A percentile compares a stretch with the other conserved stretches of the same genome.
Conservation (phyloP, 257 asterid species). For the Lycium ferocissimum region DNA sequence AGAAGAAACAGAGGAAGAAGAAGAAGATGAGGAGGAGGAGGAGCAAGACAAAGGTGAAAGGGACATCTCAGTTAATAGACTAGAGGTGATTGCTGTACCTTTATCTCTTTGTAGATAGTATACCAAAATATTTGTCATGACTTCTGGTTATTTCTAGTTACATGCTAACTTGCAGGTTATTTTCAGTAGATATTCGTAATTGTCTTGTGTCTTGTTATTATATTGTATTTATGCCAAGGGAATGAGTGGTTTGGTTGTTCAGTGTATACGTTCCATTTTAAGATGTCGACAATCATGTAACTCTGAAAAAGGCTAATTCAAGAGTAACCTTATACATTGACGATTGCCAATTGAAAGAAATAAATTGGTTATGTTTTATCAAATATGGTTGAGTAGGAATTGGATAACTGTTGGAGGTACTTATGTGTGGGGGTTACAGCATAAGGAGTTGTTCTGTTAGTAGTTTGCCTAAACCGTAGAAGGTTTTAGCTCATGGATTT, state of each 20-base stretch:
- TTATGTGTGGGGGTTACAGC: not conserved
- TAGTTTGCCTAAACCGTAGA: not conserved
- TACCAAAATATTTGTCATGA: not conserved
- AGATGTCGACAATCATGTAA: not conserved
- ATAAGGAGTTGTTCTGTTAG: not conserved
- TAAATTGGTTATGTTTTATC: not conserved
- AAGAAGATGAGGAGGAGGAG: not conserved
- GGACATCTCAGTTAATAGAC: slow-evolving; percentile 33
- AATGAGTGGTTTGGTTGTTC: not conserved
- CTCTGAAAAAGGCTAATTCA: not conserved
- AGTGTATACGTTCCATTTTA: not conserved
- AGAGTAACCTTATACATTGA: not conserved
- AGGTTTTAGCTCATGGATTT: not conserved
- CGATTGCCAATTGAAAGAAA: not conserved
- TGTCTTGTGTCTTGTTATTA: not conserved
- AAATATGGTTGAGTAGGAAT: not conserved
- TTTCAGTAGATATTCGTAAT: not conserved
- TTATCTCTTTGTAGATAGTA: not conserved
- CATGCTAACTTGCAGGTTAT: not conserved
- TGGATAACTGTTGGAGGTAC: not conserved
- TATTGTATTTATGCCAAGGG: not conserved
- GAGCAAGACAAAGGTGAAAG: slow-evolving; percentile 16
- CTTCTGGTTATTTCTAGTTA: not conserved
- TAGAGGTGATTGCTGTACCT: slow-evolving; percentile 50
- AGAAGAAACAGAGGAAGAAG: slow-evolving; percentile 35